Evolutionary conservation across 768 basidiomycete genomes (phyloP).

Genomic region (Lactifluus pinguis): DNA sequence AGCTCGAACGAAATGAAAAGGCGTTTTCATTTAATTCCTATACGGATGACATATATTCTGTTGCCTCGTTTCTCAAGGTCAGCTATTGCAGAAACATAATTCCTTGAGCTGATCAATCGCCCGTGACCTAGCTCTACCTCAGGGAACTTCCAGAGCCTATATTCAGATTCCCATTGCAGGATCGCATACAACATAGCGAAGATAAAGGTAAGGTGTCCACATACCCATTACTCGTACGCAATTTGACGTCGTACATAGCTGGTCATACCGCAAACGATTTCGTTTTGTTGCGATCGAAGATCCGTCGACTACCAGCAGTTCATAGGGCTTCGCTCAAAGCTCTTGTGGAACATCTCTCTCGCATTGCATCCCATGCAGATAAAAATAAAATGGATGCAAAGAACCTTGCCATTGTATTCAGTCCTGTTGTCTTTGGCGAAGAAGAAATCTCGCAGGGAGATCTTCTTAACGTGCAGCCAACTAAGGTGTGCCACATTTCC

Average conservation of each 20-base stretch:
- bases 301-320: conserved; percentile 71
- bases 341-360: conserved; percentile 72
- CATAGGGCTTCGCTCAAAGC: conserved; percentile 80
- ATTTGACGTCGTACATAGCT: conserved; percentile 32
- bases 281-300: conserved; percentile 73
- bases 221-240: neutral
- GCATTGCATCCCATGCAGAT: conserved; percentile 54
- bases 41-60: conserved; percentile 72
- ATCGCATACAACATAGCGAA: conserved; percentile 75
- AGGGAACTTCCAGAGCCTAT: conserved; percentile 86
- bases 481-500: conserved; percentile 45
- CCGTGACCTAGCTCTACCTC: conserved; percentile 52
- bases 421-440: conserved; percentile 83
- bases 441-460: conserved; percentile 82
- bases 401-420: conserved; percentile 88
- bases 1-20: conserved; percentile 76
- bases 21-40: conserved; percentile 63
- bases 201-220: conserved; percentile 47
- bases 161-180: conserved; percentile 71
- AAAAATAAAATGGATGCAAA: conserved; percentile 92
- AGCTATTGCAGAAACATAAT: conserved; percentile 15
- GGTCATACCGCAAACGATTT: conserved; percentile 67
- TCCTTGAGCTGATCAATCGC: neutral
- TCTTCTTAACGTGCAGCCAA: conserved; percentile 61
- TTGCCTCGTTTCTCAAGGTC: conserved; percentile 81